Base-by-base conservation (phyloP, 2,329 filamentous ascomycete species). In the Kalmusia sp. region DNA sequence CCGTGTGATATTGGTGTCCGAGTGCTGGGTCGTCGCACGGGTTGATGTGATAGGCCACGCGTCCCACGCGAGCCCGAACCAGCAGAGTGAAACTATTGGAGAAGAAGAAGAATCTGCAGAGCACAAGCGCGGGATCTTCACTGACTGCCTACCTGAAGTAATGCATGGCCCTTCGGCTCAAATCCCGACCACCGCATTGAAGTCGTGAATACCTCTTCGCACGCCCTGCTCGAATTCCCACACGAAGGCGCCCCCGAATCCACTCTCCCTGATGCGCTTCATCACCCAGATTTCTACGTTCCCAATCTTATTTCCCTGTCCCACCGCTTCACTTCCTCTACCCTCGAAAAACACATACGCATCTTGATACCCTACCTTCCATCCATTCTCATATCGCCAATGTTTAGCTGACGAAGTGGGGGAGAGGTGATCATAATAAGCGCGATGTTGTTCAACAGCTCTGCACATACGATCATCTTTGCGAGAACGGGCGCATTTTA, bases 231-330 rank as follows among this genome's bases (percentile, higher is more conserved):
- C 80, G 61, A 76, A 83, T 62, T 82, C 76, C 79, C 80, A 82
- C n/a, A 79, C 74, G 55, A 76, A 77, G 15, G 72, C 70, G 8
- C 79, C 79, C 31, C 72, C 71, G 57, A 80, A 77, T 2, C 79
- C 80, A 52, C 76, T 78, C 57, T 86, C 82, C 27, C 76, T 61
- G 34, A 86, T 68, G 28, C 84, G 77, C 69, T 84, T 85, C 64
- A 81, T 70, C 12, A 80, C 68, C 84, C 84, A 87, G n/a, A 85
- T 58, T 53, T 87, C 83, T 34, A 84, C 55, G 65, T 79, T 81
- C 6, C 84, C 84, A 68, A 87, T 83, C 62, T 74, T 80, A 64
- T 85, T 83, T 6, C 72, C 80, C 1, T 76, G 77, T 4, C 67
- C 63, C 15, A 77, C 50, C 2, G 63, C 62, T 38, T 58, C 58